Evolutionary conservation across 2,329 filamentous ascomycete genomes (phyloP).

Genomic region (Clonostachys solani): DNA sequence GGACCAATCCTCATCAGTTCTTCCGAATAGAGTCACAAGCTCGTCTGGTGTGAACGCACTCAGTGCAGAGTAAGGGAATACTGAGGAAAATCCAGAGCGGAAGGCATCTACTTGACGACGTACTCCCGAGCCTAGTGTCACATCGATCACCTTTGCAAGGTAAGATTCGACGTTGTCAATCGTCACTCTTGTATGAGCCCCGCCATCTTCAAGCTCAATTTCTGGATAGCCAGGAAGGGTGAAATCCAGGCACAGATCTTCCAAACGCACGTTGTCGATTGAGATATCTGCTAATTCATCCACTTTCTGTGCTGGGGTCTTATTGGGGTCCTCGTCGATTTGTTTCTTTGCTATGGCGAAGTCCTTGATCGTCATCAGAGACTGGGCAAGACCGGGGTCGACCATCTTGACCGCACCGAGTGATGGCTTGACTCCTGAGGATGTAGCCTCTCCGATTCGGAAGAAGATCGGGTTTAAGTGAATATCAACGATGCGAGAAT

Average conservation of each 20-base stretch:
- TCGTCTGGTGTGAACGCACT: slow-evolving; percentile 94
- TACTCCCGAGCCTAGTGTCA: slow-evolving; percentile 86
- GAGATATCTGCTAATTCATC: slow-evolving; percentile 64
- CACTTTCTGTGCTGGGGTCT: slow-evolving; percentile 67
- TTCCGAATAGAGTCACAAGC: slow-evolving; percentile 89
- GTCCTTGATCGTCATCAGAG: slow-evolving; percentile 80
- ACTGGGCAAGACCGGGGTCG: slow-evolving; percentile 80
- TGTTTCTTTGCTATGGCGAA: slow-evolving; percentile 80
- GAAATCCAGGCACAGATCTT: slow-evolving; percentile 90
- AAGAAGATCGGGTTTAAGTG: slow-evolving; percentile 98
- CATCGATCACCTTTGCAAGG: slow-evolving; percentile 83
- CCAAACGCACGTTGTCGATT: slow-evolving; percentile 73
- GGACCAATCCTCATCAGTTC: slow-evolving; percentile 93
- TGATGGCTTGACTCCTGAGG: slow-evolving; percentile 68
- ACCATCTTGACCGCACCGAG: slow-evolving; percentile 87
- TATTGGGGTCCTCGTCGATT: slow-evolving; percentile 66
- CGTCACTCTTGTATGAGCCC: slow-evolving; percentile 70
- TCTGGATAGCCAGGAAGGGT: slow-evolving; percentile 86
- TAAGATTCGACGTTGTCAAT: slow-evolving; percentile 91
- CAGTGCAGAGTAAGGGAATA: slow-evolving; percentile 91
- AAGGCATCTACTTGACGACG: slow-evolving; percentile 89
- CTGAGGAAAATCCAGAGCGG: slow-evolving; percentile 84
- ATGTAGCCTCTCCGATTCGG: slow-evolving; percentile 72
- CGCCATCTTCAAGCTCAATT: slow-evolving; percentile 77
- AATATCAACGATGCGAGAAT: slow-evolving; percentile 95